Base-by-base conservation (phyloP, 148 eudicot genomes). In the Camellia japonica region DNA sequence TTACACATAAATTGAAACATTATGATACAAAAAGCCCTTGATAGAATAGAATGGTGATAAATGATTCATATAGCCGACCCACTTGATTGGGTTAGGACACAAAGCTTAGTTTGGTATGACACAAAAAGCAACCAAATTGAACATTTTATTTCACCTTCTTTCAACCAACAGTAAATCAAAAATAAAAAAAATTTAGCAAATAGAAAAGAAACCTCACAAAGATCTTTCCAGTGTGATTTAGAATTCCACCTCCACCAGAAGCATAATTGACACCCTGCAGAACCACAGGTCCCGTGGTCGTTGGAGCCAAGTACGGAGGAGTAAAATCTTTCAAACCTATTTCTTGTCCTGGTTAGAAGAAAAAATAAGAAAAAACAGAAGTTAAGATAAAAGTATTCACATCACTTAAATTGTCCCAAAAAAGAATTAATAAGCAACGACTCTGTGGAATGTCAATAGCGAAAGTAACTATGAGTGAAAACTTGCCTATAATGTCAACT, bases 181-280 rank as follows among this genome's bases (percentile, higher is more conserved):
- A 63, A 5, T 2, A 47, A 75, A 0, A 5, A 42, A 68, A 69
- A 38, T 20, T 42, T 43, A 41, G 41, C 6, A 63, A 69, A 68
- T 8, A 5, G 16, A 60, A 6, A 30, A 63, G 78, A 71, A 70
- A 61, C 38, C 94, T 88, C 87, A 95, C 98, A 80, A 91, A 95
- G 64, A 93, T 80, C 18, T 66, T 76, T 41, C 97, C 98, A 12
- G 94, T 89, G 0, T 82, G 64, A 80, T 95, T 90, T 6, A 93
- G 88, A 75, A 95, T 95, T 3, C 98, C 98, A 44, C 96, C 98
- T 59, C 90, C 98, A 46, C 96, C 98, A 58, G 98, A 95, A 78
- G 96, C 98, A 84, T 90, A 95, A 82, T 95, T 95, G 52, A 95
- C 98, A 75, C 98, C 98, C 59, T 86, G 74, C 62, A 91, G 78